Base-by-base conservation (phyloP, 768 basidiomycete species). In the Tulasnella sp. region DNA sequence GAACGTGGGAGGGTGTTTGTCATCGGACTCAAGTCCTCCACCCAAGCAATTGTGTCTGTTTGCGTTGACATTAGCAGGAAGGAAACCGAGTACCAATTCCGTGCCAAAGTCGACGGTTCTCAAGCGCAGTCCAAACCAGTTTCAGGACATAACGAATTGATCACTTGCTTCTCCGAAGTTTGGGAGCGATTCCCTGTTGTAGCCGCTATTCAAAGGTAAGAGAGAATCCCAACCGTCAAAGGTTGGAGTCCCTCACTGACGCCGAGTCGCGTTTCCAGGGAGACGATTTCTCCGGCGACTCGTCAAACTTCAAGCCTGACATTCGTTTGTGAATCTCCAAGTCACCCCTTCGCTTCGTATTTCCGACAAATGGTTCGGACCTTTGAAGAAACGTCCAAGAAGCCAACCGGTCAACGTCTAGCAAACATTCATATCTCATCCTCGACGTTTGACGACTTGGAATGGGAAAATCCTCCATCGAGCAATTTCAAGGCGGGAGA, bases 81-180 rank as follows among this genome's bases (percentile, higher is more conserved):
- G 77, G 82, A 85, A 11, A 90, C 89, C 1, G 88, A 90, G 75
- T 90, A 89, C 79, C 86, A 84, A 77, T 90, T 91, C 83, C 85
- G 85, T 75, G 86, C 87, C 78, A 87, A 85, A 46, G 86, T 40
- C 26, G 48, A 79, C 42, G 11, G 39, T 0, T 35, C 9, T 4
- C 40, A 35, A 26, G 0, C 35, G 5, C 16, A 16, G n/a, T 13
- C 20, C 40, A 11, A 42, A 20, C 67, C 5, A 16, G 2, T 0
- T 13, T 40, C 75, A n/a, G 26, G 23, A 3, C 55, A 76, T 42
- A 79, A 79, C 32, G 40, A 29, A 13, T 29, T 79, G 16, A 35
- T 79, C 32, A 76, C 77, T 20, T 75, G 46, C 37, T 73, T 70
- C 26, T 75, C 78, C 15, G 78, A 79, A 37, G 78, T 77, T 20